A percentile compares a stretch with the other conserved stretches of the same genome.
Conservation (phyloP, 2,329 filamentous ascomycete genomes). For the Ophiobolus disseminans region DNA sequence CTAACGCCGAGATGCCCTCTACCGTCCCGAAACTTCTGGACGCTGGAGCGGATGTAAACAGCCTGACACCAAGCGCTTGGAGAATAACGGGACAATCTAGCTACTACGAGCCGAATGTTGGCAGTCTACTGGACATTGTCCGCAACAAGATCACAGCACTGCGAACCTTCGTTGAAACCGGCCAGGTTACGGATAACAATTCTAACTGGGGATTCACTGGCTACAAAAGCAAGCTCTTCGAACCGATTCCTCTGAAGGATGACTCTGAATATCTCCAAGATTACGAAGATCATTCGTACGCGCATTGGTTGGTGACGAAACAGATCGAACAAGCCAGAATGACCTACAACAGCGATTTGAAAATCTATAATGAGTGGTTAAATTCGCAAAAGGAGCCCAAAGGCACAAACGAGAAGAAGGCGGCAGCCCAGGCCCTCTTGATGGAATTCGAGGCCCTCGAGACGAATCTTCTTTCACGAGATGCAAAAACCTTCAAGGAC, state of each 20-base stretch:
- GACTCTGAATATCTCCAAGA: conserved; percentile 59
- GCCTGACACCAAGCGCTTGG: conserved; percentile 55
- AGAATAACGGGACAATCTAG: conserved; percentile 30
- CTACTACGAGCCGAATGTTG: conserved; percentile 43
- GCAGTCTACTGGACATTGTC: conserved; percentile 68
- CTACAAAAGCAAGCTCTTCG: not conserved
- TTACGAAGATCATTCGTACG: conserved; percentile 65
- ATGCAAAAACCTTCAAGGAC: conserved; percentile 71
- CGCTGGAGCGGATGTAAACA: conserved; percentile 70
- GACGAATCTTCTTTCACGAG: conserved; percentile 60
- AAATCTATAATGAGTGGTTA: conserved; percentile 35
- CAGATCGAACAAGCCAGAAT: conserved; percentile 49
- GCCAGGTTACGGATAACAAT: conserved; percentile 2
- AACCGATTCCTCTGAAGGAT: conserved; percentile 45
- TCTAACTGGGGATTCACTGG: not conserved
- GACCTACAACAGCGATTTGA: conserved; percentile 45
- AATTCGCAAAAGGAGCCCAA: conserved; percentile 27
- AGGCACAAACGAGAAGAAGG: conserved; percentile 60
- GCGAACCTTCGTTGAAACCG: conserved; percentile 13
- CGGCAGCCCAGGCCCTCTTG: conserved; percentile 61
- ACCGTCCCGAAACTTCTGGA: conserved; percentile 67
- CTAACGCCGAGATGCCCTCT: conserved; percentile 58
- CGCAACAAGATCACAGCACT: conserved; percentile 56
- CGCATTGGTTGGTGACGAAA: conserved; percentile 60
- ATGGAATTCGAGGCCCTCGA: conserved; percentile 64